Conservation (phyloP, 1,284 basidiomycete species). For the Sanghuangporus sanghuang region DNA sequence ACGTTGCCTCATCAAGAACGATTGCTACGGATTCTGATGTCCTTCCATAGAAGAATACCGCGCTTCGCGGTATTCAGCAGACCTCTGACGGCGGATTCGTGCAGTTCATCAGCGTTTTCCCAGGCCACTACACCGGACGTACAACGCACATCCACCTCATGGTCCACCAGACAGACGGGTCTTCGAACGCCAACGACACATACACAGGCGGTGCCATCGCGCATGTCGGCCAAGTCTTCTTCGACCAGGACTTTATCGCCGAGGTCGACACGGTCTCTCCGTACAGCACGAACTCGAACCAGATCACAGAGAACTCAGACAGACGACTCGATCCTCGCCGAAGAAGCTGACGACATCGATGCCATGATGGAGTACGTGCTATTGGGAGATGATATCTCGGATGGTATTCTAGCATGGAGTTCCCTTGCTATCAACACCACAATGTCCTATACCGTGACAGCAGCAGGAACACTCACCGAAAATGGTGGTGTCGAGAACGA, state of each 20-base stretch:
- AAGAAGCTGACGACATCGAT: slow-evolving; percentile 4
- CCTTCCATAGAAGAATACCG: background rate
- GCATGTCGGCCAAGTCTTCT: slow-evolving; percentile 6
- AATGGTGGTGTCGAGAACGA: slow-evolving; percentile 2
- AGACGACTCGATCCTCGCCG: background rate
- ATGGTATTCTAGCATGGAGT: slow-evolving; percentile 6
- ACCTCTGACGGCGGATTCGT: slow-evolving; percentile 2
- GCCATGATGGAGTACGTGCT: slow-evolving; percentile 7
- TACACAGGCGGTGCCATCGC: slow-evolving; percentile 1
- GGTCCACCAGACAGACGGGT: slow-evolving; percentile 7
- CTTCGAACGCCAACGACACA: background rate
- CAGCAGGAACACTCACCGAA: background rate
- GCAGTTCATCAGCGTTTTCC: slow-evolving; percentile 3
- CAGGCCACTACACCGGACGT: slow-evolving; percentile 8
- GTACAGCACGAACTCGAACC: slow-evolving; percentile 4
- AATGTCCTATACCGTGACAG: background rate
- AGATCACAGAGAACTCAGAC: background rate
- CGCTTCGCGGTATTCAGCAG: slow-evolving; percentile 3
- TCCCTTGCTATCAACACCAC: slow-evolving; percentile 1
- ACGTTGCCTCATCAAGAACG: background rate
- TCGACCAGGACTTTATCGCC: slow-evolving; percentile 5
- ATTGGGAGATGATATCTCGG: slow-evolving; percentile 2
- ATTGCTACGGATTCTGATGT: background rate
- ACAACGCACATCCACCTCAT: slow-evolving; percentile 7
- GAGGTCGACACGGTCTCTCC: background rate